phyloP scores from a whole-genome alignment of 192 early-diverging fungal genomes.

The Chytriomyces sp. region DNA sequence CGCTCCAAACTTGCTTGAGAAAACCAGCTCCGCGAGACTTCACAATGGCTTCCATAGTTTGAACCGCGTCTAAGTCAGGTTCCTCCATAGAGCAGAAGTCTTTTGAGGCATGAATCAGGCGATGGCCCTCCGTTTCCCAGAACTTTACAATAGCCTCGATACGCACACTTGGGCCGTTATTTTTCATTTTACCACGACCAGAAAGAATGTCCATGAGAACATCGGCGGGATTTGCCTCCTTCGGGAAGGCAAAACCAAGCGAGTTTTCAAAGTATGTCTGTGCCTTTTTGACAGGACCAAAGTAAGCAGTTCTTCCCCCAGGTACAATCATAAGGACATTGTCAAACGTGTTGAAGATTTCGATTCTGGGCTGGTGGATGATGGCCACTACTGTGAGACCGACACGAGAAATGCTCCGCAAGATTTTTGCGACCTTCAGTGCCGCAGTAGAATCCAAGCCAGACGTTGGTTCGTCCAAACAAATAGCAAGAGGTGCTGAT shows the following conservation, averaged over 20 bases:
- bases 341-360: conserved; percentile 78
- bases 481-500: conserved; percentile 69
- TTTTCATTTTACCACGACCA: conserved; percentile 24
- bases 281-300: conserved; percentile 22
- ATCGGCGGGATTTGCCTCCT: conserved; percentile 34
- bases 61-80: background rate
- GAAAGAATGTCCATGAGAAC: conserved; percentile 47
- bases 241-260: conserved; percentile 1
- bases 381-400: conserved; percentile 62
- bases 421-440: conserved; percentile 69
- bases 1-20: conserved; percentile 7
- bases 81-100: conserved; percentile 1
- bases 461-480: conserved; percentile 87
- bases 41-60: conserved; percentile 10
- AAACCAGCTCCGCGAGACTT: conserved; percentile 29
- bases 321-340: conserved; percentile 67
- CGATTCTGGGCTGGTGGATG: conserved; percentile 78
- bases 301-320: conserved; percentile 62
- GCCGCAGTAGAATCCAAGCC: conserved; percentile 72
- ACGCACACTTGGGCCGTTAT: background rate
- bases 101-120: conserved; percentile 12
- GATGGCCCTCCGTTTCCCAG: conserved; percentile 5
- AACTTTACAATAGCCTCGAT: background rate
- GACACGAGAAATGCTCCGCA: conserved; percentile 74
- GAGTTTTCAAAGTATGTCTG: conserved; percentile 36